phyloP scores from a whole-genome alignment of 2,329 filamentous ascomycete genomes.

The Microsporum audouinii region DNA sequence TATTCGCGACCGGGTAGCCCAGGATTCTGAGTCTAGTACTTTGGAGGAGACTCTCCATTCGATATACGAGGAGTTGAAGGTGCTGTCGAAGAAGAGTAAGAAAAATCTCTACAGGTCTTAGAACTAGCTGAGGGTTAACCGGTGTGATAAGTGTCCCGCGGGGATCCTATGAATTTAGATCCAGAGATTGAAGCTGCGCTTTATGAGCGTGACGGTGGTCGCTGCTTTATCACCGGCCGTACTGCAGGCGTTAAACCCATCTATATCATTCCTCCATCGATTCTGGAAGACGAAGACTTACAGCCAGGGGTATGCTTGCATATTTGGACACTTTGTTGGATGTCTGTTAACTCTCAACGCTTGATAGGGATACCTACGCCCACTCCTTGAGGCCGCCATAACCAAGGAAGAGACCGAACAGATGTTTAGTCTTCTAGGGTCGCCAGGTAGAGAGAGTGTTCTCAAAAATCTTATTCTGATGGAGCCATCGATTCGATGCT shows the following conservation, averaged over 20 bases:
- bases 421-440: constrained; percentile 5
- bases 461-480: constrained; percentile 10
- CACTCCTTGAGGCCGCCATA: constrained; percentile 6
- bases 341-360: neutral
- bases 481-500: neutral
- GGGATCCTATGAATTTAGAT: neutral
- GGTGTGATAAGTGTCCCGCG: constrained; percentile 3
- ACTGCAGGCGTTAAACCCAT: constrained; percentile 1
- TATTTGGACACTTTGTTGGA: neutral
- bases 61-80: constrained; percentile 1
- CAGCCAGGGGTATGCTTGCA: constrained; percentile 6
- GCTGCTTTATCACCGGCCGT: constrained; percentile 10
- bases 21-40: neutral
- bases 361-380: constrained; percentile 10
- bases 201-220: constrained; percentile 6
- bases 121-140: neutral
- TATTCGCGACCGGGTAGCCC: constrained; percentile 6
- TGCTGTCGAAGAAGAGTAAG: constrained; percentile 8
- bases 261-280: constrained; percentile 11
- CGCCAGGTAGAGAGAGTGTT: neutral
- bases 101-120: neutral
- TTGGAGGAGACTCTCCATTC: constrained; percentile 9
- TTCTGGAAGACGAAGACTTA: constrained; percentile 8
- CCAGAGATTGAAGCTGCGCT: constrained; percentile 10
- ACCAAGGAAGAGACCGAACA: constrained; percentile 2